phyloP scores from a whole-genome alignment of 2,329 filamentous ascomycete species.

The Rachicladosporium sp. region DNA sequence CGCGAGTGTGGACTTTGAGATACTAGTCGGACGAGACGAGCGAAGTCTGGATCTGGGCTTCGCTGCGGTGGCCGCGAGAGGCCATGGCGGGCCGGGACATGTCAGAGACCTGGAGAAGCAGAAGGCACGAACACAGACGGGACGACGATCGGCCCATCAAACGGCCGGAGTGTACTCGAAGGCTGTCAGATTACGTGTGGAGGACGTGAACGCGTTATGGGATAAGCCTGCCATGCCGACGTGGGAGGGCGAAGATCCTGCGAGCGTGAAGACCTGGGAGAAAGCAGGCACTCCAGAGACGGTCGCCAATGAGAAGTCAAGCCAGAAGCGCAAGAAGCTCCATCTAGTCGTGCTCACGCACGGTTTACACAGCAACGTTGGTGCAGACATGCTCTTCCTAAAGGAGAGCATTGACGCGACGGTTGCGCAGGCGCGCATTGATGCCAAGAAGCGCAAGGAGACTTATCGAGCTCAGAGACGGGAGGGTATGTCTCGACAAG shows the following conservation, averaged over 20 bases:
- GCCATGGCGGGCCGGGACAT: slow-evolving; percentile 49
- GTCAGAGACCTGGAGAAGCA: slow-evolving; percentile 45
- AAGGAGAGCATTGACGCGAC: slow-evolving; percentile 93
- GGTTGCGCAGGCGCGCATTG: slow-evolving; percentile 58
- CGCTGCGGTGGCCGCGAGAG: slow-evolving; percentile 41
- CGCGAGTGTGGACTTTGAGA: slow-evolving; percentile 76
- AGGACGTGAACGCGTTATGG: slow-evolving; percentile 85
- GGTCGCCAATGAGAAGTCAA: slow-evolving; percentile 12
- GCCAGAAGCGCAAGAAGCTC: slow-evolving; percentile 58
- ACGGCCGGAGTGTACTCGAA: slow-evolving; percentile 71
- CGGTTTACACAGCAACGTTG: slow-evolving; percentile 88
- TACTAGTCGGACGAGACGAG: slow-evolving; percentile 74
- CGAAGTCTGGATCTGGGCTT: slow-evolving; percentile 63
- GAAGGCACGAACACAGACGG: slow-evolving; percentile 30
- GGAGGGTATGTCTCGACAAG: slow-evolving; percentile 13
- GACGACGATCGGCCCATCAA: slow-evolving; percentile 39
- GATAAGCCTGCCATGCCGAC: slow-evolving; percentile 75
- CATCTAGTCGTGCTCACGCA: slow-evolving; percentile 90
- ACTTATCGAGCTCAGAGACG: slow-evolving; percentile 20
- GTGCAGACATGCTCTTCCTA: slow-evolving; percentile 90
- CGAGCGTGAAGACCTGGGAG: slow-evolving; percentile 11
- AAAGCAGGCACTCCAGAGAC: slow-evolving; percentile 10
- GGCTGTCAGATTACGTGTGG: slow-evolving; percentile 63
- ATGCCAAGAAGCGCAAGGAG: slow-evolving; percentile 49
- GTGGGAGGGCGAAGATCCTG: slow-evolving; percentile 33